Base-by-base conservation (phyloP, 805 yeast genomes). In the Metschnikowia colocasiae region DNA sequence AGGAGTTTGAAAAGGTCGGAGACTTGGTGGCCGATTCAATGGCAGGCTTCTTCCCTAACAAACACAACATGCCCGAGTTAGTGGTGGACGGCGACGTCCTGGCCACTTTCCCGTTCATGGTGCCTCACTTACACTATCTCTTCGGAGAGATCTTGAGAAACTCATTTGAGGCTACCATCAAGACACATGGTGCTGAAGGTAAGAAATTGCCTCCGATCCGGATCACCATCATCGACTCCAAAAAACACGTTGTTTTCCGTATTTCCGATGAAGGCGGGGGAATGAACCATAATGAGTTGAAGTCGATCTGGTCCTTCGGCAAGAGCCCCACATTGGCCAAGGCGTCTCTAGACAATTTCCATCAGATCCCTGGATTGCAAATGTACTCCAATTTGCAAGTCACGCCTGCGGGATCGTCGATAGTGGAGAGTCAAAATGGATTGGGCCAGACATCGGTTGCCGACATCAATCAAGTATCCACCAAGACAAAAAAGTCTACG, bases 231-330 rank as follows among this genome's bases (percentile, higher is more conserved):
- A 74, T 87, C 1, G 78, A 83, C 51, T 79, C 87, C 16, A 73
- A 79, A 10, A 83, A 81, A 32, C 80, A 82, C 40, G 82, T 88
- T 23, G 71, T 83, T 3, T 85, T 92, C 62, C 75, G 96, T 44
- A 80, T 92, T 42, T 82, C 92, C 4, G 99, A 92, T 64, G 83
- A 79, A 55, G 97, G 97, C 3, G 97, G 97, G 25, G 99, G 98
- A 1, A 70, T 92, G 41, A 73, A 78, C 9, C 74, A 76, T 38
- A 78, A 77, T 18, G 75, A 81, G 29, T 71, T 86, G 30, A 72
- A 74, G 13, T 78, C 82, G 36, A 74, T 90, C 7, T 92, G 97
- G 96, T 86, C 95, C 0, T 92, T 94, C 67, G 91, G 91, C 3
- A 86, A 85, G 61, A 74, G 76, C 20, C 82, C 87, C 3, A 75